Percentiles rank a stretch among this genome's conserved stretches.
phyloP scores from a whole-genome alignment of 1,139 yeast species.

The Saccharomyces hybrid region DNA sequence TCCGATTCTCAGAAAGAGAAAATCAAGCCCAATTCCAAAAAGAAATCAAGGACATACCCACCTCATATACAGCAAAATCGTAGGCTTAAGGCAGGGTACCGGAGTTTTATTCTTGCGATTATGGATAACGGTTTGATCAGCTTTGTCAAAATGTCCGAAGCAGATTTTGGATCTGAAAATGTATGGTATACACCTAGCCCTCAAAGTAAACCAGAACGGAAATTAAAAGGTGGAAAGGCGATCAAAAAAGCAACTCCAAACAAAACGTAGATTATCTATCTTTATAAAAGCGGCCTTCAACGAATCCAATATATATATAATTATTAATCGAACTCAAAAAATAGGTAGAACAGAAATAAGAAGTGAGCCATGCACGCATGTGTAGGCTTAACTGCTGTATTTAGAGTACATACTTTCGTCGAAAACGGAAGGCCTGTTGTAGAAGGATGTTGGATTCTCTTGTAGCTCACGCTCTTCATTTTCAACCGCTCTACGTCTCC shows the following conservation, averaged over 20 bases:
- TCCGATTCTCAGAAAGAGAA: slow-evolving; percentile 18
- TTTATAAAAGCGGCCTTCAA: not conserved
- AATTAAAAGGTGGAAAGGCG: slow-evolving; percentile 1
- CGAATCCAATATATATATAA: not conserved
- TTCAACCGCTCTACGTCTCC: slow-evolving; percentile 10
- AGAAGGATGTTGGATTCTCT: slow-evolving; percentile 33
- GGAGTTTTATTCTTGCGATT: slow-evolving; percentile 53
- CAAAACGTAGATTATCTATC: not conserved
- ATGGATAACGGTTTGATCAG: slow-evolving; percentile 68
- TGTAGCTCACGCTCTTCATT: slow-evolving; percentile 22
- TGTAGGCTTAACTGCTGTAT: slow-evolving; percentile 24
- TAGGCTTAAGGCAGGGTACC: slow-evolving; percentile 41
- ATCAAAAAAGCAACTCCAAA: not conserved
- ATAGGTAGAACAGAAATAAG: not conserved
- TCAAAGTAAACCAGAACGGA: not conserved
- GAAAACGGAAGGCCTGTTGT: slow-evolving; percentile 41
- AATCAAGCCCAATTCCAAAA: slow-evolving; percentile 31
- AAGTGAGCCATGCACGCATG: not conserved
- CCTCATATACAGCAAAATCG: slow-evolving; percentile 28
- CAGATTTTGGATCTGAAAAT: slow-evolving; percentile 45
- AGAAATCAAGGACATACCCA: slow-evolving; percentile 12
- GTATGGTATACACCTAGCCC: slow-evolving; percentile 27
- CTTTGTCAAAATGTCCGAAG: slow-evolving; percentile 53
- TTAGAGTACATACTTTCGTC: slow-evolving; percentile 39
- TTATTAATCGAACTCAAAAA: not conserved